These are phyloP conservation scores for Fusarium sp. DNA, from an alignment of 2,329 filamentous ascomycete genomes.

Conservation along the genomic window DNA sequence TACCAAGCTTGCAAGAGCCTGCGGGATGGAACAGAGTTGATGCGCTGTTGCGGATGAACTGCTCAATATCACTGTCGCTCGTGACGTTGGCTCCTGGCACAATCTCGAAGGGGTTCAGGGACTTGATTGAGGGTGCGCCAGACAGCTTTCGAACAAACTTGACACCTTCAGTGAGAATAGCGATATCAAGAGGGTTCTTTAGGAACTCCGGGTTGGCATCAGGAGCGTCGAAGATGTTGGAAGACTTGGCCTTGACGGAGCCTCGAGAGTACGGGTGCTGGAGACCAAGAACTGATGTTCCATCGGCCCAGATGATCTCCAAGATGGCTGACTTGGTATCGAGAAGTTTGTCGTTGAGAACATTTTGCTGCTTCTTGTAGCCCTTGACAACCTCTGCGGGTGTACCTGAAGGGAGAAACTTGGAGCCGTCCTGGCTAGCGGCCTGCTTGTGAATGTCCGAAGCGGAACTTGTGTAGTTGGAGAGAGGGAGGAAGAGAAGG, in stretches of 20 bases:
- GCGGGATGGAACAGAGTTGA: slow-evolving; percentile 33
- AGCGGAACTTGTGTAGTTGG: slow-evolving; percentile 9
- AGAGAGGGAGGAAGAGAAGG: slow-evolving; percentile 25
- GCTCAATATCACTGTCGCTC: slow-evolving; percentile 22
- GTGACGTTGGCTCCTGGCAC: slow-evolving; percentile 13
- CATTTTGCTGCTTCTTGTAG: slow-evolving; percentile 25
- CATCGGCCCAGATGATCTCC: slow-evolving; percentile 34
- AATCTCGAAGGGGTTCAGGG: slow-evolving; percentile 15
- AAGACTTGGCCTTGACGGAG: slow-evolving; percentile 27
- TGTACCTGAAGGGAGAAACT: slow-evolving; percentile 13
- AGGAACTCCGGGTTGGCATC: slow-evolving; percentile 29
- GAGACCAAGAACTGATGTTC: slow-evolving; percentile 20
- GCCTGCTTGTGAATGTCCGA: slow-evolving; percentile 15
- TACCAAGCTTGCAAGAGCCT: slow-evolving; percentile 50
- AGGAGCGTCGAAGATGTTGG: slow-evolving; percentile 26
- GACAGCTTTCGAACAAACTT: slow-evolving; percentile 21
- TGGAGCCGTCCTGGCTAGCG: slow-evolving; percentile 3
- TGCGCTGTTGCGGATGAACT: slow-evolving; percentile 19
- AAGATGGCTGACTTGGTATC: slow-evolving; percentile 18
- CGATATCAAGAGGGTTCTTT: slow-evolving; percentile 29
- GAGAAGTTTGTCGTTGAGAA: slow-evolving; percentile 24
- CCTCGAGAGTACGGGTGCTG: slow-evolving; percentile 38
- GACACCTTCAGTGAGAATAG: slow-evolving; percentile 15
- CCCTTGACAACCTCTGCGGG: slow-evolving; percentile 20
- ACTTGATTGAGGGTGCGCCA: slow-evolving; percentile 1